A percentile compares a stretch with the other conserved stretches of the same genome.
These are phyloP conservation scores for Paracorniculantispora psalliotae DNA, from an alignment of 2,329 filamentous ascomycete species.

Conservation along the genomic window DNA sequence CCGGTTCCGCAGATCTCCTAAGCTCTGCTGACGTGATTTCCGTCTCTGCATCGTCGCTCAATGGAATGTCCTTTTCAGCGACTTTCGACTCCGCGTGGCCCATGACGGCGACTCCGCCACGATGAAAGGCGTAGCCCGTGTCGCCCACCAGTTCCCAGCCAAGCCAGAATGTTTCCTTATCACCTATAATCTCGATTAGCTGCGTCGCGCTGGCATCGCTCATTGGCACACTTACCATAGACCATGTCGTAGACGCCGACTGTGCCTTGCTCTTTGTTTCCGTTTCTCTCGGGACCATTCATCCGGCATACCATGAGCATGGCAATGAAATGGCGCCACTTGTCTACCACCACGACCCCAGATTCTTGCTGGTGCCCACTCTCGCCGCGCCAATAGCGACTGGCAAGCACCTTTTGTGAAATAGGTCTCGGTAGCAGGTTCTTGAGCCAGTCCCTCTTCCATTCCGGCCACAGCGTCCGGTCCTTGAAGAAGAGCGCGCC, in stretches of 20 bases:
- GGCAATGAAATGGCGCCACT: slow-evolving; percentile 6
- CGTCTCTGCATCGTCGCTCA: not conserved
- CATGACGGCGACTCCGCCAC: slow-evolving; percentile 1
- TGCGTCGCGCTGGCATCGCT: not conserved
- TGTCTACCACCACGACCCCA: slow-evolving; percentile 3
- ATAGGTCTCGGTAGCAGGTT: not conserved
- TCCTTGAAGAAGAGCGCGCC: slow-evolving; percentile 6
- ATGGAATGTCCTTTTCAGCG: not conserved
- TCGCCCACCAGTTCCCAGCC: slow-evolving; percentile 6
- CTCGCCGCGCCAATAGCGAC: slow-evolving; percentile 2
- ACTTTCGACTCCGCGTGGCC: not conserved
- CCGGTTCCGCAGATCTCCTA: not conserved
- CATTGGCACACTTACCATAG: not conserved
- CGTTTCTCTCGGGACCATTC: slow-evolving; percentile 7
- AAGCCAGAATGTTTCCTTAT: slow-evolving; percentile 8
- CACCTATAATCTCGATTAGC: not conserved
- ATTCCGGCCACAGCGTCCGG: not conserved
- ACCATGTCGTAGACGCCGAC: slow-evolving; percentile 7
- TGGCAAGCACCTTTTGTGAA: not conserved
- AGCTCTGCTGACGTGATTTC: not conserved
- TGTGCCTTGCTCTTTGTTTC: not conserved
- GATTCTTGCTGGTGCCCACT: slow-evolving; percentile 7
- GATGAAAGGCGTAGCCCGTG: slow-evolving; percentile 5
- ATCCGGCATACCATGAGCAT: slow-evolving; percentile 7
- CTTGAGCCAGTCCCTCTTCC: slow-evolving; percentile 5